Evolutionary conservation across 306 rosid genomes (phyloP), one percentile per base, ranked within the genome.

Genomic region (Vigna radiata): DNA sequence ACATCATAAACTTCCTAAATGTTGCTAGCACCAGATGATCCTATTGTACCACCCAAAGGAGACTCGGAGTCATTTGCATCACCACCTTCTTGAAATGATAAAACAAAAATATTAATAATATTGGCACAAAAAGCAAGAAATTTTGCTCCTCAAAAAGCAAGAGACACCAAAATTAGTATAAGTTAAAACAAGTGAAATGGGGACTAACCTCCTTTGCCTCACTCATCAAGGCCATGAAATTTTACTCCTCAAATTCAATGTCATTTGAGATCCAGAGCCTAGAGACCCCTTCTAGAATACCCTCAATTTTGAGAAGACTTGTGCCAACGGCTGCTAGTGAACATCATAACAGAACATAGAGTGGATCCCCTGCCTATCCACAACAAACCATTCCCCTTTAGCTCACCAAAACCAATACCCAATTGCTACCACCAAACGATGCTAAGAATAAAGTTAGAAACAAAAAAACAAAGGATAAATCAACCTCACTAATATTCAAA

Each of bases 261-360:
- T 95, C 98, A 65, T 90, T 66, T 0, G 97, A 90, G 80, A 95
- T 75, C 47, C 96, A 76, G 8, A 92, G 90, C 92, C 98, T 88
- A 1, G 89, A 88, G 0, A 86, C 97, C 9, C 98, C 97, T 84
- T 89, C 97, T 85, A 95, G 75, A 85, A 95, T 89, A 88, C 90
- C 97, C 86, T 95, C 97, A 23, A 97, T 89, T 85, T 95, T 95
- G 58, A 92, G 97, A 71, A 95, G 93, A 55, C 99, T 94, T 43
- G 97, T 97, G 29, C 97, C 99, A 55, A 89, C 77, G 4, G 97
- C 99, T 60, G 97, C 93, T 72, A 92, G 80, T 87, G 95, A 95
- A 78, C 99, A 89, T 78, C 99, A 90, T 67, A 95, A 53, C 65
- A 92, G 86, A 79, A 90, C 97, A 83, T 88, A 92, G 48, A 92